Base-by-base conservation (phyloP, 2,329 filamentous ascomycete genomes). In the Metarhizium robertsii region DNA sequence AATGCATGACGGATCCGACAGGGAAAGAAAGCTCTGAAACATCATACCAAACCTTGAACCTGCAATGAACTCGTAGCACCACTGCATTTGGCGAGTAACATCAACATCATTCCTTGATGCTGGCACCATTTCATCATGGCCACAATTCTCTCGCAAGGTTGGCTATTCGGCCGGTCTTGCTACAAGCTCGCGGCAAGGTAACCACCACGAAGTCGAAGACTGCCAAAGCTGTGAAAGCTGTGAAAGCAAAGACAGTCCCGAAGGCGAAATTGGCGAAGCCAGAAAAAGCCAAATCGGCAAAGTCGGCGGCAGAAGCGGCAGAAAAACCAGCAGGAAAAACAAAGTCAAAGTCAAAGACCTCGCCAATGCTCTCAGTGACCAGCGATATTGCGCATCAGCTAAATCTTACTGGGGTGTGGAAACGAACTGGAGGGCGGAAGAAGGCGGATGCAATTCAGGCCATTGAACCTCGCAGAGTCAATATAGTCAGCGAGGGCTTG, bases 401-500 rank as follows among this genome's bases (percentile, higher is more conserved):
- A 7, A 43, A 59, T 5, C 50, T 63, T 10, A 65, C 61, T 3
- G 61, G 61, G 1, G 57, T 67, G 16, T 71, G 70, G 69, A 57
- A 48, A 0, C 36, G 59, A 13, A 53, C 25, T 20, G 34, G 46
- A 18, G 58, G 58, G 1, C 56, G 55, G 34, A 65, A 56, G 43
- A 61, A 58, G 36, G 50, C 55, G 3, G 32, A 47, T 25, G 56
- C 42, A 0, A 13, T 51, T 1, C 38, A 32, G 8, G 47, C 53
- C 1, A 50, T 64, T n/a, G 70, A 72, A 34, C 63, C 64, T 20
- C 60, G 66, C 55, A 68, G 82, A 25, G 70, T 84, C 42, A 80
- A 85, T 59, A 68, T 86, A 29, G 73, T 79, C 16, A 75, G 73
- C 62, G 70, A 78, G 14, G 61, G 69, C 40, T 71, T 85, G 16